A percentile compares a stretch with the other conserved stretches of the same genome.
phyloP scores from a whole-genome alignment of 2,329 filamentous ascomycete genomes.

The Colletotrichum costaricense region DNA sequence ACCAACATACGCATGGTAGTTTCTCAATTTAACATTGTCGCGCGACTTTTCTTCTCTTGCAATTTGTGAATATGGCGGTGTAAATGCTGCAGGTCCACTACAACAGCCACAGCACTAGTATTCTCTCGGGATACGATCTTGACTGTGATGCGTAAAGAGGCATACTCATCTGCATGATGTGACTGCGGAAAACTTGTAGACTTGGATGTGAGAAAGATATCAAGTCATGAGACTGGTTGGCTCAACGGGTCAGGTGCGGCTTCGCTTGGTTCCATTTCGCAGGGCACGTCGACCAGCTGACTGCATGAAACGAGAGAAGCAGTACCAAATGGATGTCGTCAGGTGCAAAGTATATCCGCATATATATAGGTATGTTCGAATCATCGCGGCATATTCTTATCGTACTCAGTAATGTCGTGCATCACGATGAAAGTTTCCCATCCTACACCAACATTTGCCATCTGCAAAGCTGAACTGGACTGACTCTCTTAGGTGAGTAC shows the following conservation, averaged over 20 bases:
- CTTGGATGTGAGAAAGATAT: background rate
- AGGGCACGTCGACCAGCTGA: background rate
- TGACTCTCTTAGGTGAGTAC: background rate
- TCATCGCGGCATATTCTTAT: background rate
- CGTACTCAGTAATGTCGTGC: background rate
- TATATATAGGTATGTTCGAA: background rate
- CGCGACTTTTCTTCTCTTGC: background rate
- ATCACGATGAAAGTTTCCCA: background rate
- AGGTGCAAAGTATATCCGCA: background rate
- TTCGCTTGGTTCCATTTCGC: background rate
- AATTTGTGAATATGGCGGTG: background rate
- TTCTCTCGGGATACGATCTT: background rate
- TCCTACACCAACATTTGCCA: background rate
- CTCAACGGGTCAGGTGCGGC: conserved; percentile 33
- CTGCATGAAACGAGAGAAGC: background rate
- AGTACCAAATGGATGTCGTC: background rate
- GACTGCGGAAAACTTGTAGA: background rate
- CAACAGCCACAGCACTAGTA: background rate
- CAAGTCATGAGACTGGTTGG: conserved; percentile 19
- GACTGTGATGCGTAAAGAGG: background rate
- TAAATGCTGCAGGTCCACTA: background rate
- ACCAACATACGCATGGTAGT: conserved; percentile 31
- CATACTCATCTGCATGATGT: background rate
- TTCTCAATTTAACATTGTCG: conserved; percentile 31
- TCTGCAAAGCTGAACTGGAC: background rate